These are phyloP conservation scores for Mycena citricolor DNA, from an alignment of 1,284 basidiomycete genomes.

Conservation along the genomic window DNA sequence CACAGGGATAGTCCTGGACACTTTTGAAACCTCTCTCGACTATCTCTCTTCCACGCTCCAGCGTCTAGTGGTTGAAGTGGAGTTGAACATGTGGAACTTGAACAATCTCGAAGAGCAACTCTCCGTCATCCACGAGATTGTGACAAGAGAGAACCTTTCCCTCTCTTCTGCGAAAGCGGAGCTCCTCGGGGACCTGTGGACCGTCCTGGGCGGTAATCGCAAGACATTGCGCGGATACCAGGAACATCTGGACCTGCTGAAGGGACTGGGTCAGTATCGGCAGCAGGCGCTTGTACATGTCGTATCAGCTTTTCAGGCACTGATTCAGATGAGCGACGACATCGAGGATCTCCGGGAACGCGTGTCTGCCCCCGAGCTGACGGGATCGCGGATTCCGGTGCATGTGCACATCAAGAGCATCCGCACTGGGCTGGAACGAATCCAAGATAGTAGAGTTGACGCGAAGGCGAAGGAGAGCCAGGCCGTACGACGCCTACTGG, in stretches of 20 bases:
- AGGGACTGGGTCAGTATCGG: constrained; percentile 52
- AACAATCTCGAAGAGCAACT: constrained; percentile 60
- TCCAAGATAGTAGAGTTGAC: constrained; percentile 52
- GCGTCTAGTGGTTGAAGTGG: constrained; percentile 60
- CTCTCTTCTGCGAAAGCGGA: constrained; percentile 45
- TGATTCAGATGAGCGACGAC: too few relatives aligned
- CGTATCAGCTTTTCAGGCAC: constrained; percentile 57
- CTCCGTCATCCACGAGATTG: constrained; percentile 49
- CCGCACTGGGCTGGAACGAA: constrained; percentile 54
- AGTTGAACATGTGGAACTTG: constrained; percentile 50
- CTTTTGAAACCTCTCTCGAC: constrained; percentile 60
- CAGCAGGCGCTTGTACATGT: constrained; percentile 60
- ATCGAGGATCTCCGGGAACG: constrained; percentile 66
- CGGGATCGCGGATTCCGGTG: too few relatives aligned
- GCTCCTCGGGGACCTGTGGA: constrained; percentile 65
- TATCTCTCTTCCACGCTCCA: constrained; percentile 50
- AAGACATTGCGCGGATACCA: constrained; percentile 44
- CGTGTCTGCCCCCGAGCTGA: constrained; percentile 60
- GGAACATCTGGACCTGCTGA: constrained; percentile 49
- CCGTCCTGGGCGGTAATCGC: constrained; percentile 58
- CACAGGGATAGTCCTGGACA: constrained; percentile 46
- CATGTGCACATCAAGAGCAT: constrained; percentile 73
- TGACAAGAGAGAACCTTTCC: constrained; percentile 51
- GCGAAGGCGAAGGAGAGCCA: constrained; percentile 39
- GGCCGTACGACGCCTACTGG: constrained; percentile 33